Base-by-base conservation (phyloP, 306 rosid genomes). In the Fagus crenata region DNA sequence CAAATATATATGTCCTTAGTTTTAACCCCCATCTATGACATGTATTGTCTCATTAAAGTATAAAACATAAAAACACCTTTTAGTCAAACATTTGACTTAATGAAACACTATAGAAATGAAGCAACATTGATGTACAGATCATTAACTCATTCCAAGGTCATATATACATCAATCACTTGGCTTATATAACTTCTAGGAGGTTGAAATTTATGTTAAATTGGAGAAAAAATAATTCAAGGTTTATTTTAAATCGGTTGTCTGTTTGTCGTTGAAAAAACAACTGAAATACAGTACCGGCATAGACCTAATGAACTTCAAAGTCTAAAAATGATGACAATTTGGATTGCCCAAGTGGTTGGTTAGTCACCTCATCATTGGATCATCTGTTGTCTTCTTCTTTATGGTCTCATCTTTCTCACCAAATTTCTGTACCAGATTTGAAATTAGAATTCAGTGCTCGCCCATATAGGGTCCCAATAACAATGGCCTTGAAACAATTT, bases 341-440 rank as follows among this genome's bases (percentile, higher is more conserved):
- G 49, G 59, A 7, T 28, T 33, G 49, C 63, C 15, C 17, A 33
- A 1, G 39, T 40, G 18, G 79, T 49, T 75, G 22, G 71, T 75
- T 75, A 35, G 42, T 65, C 42, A 53, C 11, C 41, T 64, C 61
- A 37, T 64, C 61, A 37, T 35, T 63, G 63, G 64, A 37, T 22
- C 11, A 32, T 67, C 1, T 14, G 1, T 12, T 40, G 37, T 35
- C n/a, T 35, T 72, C 1, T 35, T 51, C 53, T 1, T 2, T 18
- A 3, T 46, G 65, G 65, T n/a, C 15, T 13, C 54, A 61, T 2
- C 49, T 51, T 74, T 28, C 77, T 42, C 53, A 55, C 76, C 67
- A 54, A 37, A 36, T 7, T 5, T 35, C 14, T 5, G 32, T 32
- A 72, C 33, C 6, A n/a, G 33, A 18, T 58, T 58, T 28, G 14